These are phyloP conservation scores for Trichoderma harzianum DNA, from an alignment of 2,329 filamentous ascomycete genomes.

Conservation along the genomic window DNA sequence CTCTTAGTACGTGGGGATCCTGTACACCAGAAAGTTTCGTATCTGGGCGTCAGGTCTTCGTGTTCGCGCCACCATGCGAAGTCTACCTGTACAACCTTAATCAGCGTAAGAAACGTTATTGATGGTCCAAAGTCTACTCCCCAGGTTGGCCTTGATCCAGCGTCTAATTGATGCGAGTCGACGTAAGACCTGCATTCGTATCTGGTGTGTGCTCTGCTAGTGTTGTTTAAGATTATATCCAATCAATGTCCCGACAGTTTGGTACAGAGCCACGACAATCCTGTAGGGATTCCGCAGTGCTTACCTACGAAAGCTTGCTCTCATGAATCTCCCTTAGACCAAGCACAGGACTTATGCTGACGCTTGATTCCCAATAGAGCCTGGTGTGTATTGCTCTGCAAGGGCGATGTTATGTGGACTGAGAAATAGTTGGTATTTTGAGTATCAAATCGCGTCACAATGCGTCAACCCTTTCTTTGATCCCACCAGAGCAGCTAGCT, in stretches of 20 bases:
- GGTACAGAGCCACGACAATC: background rate
- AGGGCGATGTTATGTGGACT: background rate
- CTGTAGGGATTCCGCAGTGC: background rate
- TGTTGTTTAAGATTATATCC: background rate
- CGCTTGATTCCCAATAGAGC: background rate
- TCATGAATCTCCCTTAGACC: background rate
- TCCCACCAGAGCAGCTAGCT: background rate
- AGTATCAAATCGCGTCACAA: background rate
- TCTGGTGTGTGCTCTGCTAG: background rate
- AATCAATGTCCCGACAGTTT: background rate
- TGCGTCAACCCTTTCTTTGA: background rate
- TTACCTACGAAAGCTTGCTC: background rate
- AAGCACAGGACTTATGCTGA: background rate
- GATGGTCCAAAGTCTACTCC: background rate
- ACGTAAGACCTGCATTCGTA: background rate
- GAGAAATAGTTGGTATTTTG: background rate
- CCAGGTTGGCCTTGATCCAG: background rate
- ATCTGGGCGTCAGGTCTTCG: background rate
- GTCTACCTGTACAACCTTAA: background rate
- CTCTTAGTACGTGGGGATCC: background rate
- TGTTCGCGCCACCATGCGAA: background rate
- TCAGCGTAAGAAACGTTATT: background rate
- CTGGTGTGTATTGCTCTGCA: background rate
- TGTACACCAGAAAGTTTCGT: background rate
- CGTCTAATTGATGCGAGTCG: background rate